These are phyloP conservation scores for Tetragonia tetragonoides DNA, from an alignment of 148 eudicot species.

Conservation along the genomic window DNA sequence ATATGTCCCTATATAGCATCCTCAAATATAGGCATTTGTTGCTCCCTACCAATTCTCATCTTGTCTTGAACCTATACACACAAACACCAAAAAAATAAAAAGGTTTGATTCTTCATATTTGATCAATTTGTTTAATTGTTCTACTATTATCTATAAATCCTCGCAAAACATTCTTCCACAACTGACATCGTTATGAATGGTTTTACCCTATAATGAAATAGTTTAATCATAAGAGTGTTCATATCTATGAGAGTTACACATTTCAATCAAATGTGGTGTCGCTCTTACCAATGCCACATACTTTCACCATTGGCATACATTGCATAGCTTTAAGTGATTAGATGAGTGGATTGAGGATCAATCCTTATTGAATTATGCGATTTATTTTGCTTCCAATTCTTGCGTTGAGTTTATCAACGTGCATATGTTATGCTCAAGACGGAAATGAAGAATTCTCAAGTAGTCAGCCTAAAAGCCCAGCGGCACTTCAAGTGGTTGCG, in stretches of 20 bases:
- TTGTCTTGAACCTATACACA: slow-evolving; percentile 32
- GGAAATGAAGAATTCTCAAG: slow-evolving; percentile 30
- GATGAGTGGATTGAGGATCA: slow-evolving; percentile 39
- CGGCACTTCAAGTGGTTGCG: slow-evolving; percentile 39
- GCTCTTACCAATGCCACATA: not conserved
- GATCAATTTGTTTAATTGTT: not conserved
- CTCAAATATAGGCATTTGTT: slow-evolving; percentile 46
- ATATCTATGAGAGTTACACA: not conserved
- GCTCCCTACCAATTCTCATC: slow-evolving; percentile 55
- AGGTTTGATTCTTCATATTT: not conserved
- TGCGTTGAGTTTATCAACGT: slow-evolving; percentile 26
- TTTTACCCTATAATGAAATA: too few relatives aligned
- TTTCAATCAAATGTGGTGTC: not conserved
- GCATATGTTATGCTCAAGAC: slow-evolving; percentile 31
- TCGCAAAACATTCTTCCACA: not conserved
- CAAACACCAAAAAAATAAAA: slow-evolving; percentile 5
- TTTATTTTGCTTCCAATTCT: slow-evolving; percentile 24
- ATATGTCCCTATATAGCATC: slow-evolving; percentile 28
- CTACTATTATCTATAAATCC: not conserved
- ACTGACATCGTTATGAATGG: too few relatives aligned
- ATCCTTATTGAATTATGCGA: slow-evolving; percentile 18
- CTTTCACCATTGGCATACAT: not conserved
- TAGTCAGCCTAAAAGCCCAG: slow-evolving; percentile 24
- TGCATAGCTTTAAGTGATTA: slow-evolving; percentile 13
- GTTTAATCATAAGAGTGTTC: not conserved